Conservation (phyloP, 768 basidiomycete genomes). For the Phanerodontia chrysosporium region DNA sequence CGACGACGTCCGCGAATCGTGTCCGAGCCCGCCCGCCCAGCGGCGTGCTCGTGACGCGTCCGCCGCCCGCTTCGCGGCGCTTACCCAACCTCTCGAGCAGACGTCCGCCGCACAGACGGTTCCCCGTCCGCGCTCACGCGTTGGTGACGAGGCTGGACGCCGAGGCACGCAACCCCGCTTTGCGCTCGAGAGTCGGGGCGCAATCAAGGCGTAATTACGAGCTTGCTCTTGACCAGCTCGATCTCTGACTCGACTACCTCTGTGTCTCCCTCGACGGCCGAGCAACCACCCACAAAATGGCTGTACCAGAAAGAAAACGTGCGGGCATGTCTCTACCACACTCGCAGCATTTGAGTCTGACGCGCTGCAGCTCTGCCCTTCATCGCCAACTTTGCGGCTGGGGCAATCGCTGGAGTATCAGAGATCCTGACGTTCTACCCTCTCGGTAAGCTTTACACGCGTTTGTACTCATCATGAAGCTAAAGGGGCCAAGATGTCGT, state of each 20-base stretch:
- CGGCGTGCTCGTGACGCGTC: too few relatives aligned
- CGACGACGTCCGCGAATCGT: too few relatives aligned
- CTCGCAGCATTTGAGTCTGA: too few relatives aligned
- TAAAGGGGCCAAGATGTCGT: constrained; percentile 70
- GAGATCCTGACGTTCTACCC: constrained; percentile 86
- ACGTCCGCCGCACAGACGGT: too few relatives aligned
- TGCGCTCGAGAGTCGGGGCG: constrained; percentile 1
- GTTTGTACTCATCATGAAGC: not conserved
- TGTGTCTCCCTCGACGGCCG: not conserved
- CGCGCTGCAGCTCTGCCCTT: constrained; percentile 69
- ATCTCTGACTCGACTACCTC: not conserved
- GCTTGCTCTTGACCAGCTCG: not conserved
- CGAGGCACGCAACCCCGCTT: not conserved
- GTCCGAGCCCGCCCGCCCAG: too few relatives aligned
- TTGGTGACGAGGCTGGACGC: not conserved
- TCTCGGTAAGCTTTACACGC: constrained; percentile 52
- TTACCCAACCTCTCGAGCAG: too few relatives aligned
- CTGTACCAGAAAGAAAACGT: constrained; percentile 16
- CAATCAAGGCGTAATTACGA: constrained; percentile 4
- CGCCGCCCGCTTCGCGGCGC: too few relatives aligned
- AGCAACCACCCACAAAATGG: constrained; percentile 1
- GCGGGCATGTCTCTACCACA: too few relatives aligned
- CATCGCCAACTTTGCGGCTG: constrained; percentile 86
- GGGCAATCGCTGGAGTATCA: constrained; percentile 91
- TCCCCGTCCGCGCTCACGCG: too few relatives aligned